Evolutionary conservation across 345 rosid genomes (phyloP).

Genomic region (Salix caprea): DNA sequence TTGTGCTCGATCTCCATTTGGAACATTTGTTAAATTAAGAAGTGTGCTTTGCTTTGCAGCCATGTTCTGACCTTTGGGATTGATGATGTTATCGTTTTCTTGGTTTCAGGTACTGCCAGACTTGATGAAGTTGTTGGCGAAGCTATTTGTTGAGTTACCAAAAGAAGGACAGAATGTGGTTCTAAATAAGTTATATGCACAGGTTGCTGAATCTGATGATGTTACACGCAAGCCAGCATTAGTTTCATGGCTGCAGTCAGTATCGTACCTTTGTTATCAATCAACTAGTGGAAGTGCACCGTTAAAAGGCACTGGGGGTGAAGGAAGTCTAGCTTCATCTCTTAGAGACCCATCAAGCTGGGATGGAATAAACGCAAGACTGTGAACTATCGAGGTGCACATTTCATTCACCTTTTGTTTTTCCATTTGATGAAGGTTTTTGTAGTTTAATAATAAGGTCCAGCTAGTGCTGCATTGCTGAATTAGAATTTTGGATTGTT

Average conservation of each 20-base stretch:
- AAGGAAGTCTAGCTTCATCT: conserved; percentile 19
- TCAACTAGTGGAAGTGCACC: conserved; percentile 15
- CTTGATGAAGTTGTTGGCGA: conserved; percentile 78
- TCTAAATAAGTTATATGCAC: conserved; percentile 70
- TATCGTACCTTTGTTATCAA: conserved; percentile 62
- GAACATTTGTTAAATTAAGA: background rate
- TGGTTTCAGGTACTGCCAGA: conserved; percentile 45
- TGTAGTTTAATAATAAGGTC: background rate
- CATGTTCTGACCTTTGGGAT: background rate
- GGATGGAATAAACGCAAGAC: conserved; percentile 36
- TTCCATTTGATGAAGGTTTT: background rate
- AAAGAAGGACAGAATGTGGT: conserved; percentile 70
- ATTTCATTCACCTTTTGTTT: background rate
- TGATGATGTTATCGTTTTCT: background rate
- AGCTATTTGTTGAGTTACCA: conserved; percentile 56
- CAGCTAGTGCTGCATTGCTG: background rate
- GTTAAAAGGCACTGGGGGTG: conserved; percentile 11
- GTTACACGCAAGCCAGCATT: conserved; percentile 79
- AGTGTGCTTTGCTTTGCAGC: background rate
- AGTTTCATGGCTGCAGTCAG: conserved; percentile 89
- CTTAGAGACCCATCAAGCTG: conserved; percentile 11
- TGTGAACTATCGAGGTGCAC: conserved; percentile 27
- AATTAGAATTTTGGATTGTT: background rate
- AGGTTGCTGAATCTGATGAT: conserved; percentile 89
- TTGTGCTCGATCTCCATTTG: background rate